phyloP scores from a whole-genome alignment of 331 rosid genomes.

The Cydonia oblonga region DNA sequence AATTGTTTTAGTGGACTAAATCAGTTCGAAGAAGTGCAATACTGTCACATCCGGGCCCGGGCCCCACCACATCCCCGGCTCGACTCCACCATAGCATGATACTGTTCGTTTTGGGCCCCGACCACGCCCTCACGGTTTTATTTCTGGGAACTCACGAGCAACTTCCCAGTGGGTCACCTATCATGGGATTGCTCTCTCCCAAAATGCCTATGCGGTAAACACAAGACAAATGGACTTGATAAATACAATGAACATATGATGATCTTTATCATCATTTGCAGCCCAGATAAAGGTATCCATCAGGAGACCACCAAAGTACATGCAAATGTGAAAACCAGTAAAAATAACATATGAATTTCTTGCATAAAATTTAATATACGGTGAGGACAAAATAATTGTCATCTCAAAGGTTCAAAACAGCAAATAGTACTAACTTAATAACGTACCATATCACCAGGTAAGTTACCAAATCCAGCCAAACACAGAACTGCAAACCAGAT shows the following conservation, averaged over 20 bases:
- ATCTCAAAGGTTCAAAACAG: background rate
- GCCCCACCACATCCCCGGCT: too few relatives aligned
- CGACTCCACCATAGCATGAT: too few relatives aligned
- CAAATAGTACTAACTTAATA: background rate
- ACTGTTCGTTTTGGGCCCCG: too few relatives aligned
- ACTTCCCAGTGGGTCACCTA: too few relatives aligned
- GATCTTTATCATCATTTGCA: background rate
- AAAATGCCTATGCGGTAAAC: constrained; percentile 56
- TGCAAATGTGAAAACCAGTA: background rate
- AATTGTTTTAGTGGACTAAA: background rate
- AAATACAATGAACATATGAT: background rate
- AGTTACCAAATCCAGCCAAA: constrained; percentile 92
- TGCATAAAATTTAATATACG: background rate
- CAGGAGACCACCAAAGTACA: too few relatives aligned
- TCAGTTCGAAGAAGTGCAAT: background rate
- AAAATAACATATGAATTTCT: background rate
- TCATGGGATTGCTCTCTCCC: too few relatives aligned
- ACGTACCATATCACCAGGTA: constrained; percentile 94
- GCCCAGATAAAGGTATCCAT: background rate
- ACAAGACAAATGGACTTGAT: constrained; percentile 5
- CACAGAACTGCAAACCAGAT: constrained; percentile 51
- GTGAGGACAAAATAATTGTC: background rate
- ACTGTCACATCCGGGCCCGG: too few relatives aligned
- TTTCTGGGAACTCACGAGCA: too few relatives aligned
- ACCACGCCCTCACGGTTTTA: too few relatives aligned